Evolutionary conservation across 2,329 filamentous ascomycete species (phyloP), one percentile per base, ranked within the genome.

Genomic region (Xylariaceae sp.): DNA sequence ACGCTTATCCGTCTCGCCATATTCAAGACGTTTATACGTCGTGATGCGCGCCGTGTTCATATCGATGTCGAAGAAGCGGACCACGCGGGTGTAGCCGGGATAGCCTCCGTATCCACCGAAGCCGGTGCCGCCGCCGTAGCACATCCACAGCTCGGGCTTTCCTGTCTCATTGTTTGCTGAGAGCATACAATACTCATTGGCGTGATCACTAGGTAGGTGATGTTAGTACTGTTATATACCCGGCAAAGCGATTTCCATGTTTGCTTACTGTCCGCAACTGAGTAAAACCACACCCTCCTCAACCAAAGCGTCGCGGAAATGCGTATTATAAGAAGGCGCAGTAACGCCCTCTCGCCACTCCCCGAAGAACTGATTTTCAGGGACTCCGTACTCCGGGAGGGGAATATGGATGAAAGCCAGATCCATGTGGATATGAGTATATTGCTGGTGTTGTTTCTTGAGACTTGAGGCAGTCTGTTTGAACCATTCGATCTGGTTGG

Each of bases 341-440:
- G 92, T 97, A 11, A 94, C 87, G 19, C 83, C 79, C 70, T 99
- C 94, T 51, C 81, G 84, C 84, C 86, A 94, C 30, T 83, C 76
- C 7, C 94, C 94, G 19, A 87, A 80, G 46, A 76, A 74, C 2
- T 74, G 75, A 35, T 87, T 81, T 2, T 80, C 76, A 1, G 73
- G 68, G 48, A 85, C 80, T 40, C 80, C 78, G 67, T 96, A 96
- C 70, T 99, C 94, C 0, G 94, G 91, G 2, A 99, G 76, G 0
- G 94, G 94, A 53, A 99, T 99, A 69, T 99, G 94, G 59, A 99
- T 95, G 68, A 99, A 99, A 0, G 94, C 90, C 70, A 97, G 83
- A 68, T 99, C 88, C 81, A 99, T 89, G 69, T 97, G 94, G 50
- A 91, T 87, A 67, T 94, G 89, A 0, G 88, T 89, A 71, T 96